A percentile compares a stretch with the other conserved stretches of the same genome.
phyloP scores from a whole-genome alignment of 2,329 filamentous ascomycete species.

The Neopestalotiopsis clavispora region DNA sequence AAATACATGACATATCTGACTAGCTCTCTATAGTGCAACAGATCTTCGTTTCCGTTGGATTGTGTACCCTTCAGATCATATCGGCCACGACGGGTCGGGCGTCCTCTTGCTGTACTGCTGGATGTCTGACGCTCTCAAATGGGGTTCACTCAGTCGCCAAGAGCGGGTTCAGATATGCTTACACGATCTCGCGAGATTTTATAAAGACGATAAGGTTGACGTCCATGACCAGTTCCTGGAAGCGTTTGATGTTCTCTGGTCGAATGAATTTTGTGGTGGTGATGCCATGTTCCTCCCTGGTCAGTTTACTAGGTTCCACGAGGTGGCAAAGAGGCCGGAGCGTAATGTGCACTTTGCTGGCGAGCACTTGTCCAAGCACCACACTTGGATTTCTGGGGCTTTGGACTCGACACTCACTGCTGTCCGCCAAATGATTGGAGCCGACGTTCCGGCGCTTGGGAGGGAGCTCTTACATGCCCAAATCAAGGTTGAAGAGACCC shows the following conservation, averaged over 20 bases:
- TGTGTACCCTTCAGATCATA: constrained; percentile 22
- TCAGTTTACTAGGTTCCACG: neutral
- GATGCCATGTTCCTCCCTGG: constrained; percentile 17
- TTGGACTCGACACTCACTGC: neutral
- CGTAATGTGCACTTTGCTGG: constrained; percentile 1
- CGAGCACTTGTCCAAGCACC: constrained; percentile 8
- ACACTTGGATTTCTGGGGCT: constrained; percentile 10
- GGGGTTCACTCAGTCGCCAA: constrained; percentile 10
- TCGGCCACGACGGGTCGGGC: constrained; percentile 18
- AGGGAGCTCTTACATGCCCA: neutral
- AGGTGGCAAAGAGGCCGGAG: neutral
- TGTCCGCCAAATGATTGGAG: neutral
- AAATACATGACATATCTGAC: too few relatives aligned
- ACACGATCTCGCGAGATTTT: constrained; percentile 20
- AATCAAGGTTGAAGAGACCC: neutral
- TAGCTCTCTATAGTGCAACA: constrained; percentile 1
- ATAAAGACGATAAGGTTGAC: constrained; percentile 19
- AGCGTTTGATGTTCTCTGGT: constrained; percentile 22
- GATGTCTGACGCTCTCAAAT: constrained; percentile 23
- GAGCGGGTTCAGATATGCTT: constrained; percentile 20
- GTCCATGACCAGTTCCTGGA: constrained; percentile 23
- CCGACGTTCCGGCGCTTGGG: too few relatives aligned
- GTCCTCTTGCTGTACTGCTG: constrained; percentile 22
- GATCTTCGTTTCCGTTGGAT: constrained; percentile 25
- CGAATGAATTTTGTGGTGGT: constrained; percentile 14